phyloP scores from a whole-genome alignment of 192 early-diverging fungal species.

The Glomus cerebriforme region DNA sequence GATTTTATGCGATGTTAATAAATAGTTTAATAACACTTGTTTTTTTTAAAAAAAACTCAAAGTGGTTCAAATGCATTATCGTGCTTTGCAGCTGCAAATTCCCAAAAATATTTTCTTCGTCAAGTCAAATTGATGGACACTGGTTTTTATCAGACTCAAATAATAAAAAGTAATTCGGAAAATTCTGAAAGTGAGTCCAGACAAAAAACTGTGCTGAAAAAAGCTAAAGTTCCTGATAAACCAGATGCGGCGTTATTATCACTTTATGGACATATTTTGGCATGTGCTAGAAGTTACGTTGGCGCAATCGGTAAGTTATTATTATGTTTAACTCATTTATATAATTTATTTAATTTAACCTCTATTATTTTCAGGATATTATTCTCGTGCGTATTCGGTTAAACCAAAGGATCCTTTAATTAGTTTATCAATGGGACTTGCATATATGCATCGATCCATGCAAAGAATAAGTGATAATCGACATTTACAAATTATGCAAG shows the following conservation, averaged over 20 bases:
- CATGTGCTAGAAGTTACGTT: constrained; percentile 53
- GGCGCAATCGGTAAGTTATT: constrained; percentile 57
- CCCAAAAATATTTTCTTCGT: constrained; percentile 59
- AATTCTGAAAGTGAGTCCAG: background rate
- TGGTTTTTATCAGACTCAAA: constrained; percentile 29
- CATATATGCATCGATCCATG: constrained; percentile 66
- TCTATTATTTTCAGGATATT: constrained; percentile 42
- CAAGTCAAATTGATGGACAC: constrained; percentile 50
- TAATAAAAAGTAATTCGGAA: background rate
- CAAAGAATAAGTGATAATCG: constrained; percentile 71
- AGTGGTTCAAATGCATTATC: constrained; percentile 38
- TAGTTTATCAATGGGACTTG: constrained; percentile 62
- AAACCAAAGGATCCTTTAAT: constrained; percentile 69
- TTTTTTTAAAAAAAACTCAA: background rate
- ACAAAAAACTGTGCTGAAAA: background rate
- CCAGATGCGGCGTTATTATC: constrained; percentile 47
- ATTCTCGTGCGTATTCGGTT: constrained; percentile 58
- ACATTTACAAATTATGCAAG: constrained; percentile 66
- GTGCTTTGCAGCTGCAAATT: constrained; percentile 47
- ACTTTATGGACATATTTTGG: constrained; percentile 65
- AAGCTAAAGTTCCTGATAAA: background rate
- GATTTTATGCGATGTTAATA: background rate
- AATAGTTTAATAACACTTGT: background rate
- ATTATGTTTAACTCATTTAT: background rate
- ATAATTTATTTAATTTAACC: background rate